Evolutionary conservation across 2,329 filamentous ascomycete genomes (phyloP).

Genomic region (Fusarium citri): DNA sequence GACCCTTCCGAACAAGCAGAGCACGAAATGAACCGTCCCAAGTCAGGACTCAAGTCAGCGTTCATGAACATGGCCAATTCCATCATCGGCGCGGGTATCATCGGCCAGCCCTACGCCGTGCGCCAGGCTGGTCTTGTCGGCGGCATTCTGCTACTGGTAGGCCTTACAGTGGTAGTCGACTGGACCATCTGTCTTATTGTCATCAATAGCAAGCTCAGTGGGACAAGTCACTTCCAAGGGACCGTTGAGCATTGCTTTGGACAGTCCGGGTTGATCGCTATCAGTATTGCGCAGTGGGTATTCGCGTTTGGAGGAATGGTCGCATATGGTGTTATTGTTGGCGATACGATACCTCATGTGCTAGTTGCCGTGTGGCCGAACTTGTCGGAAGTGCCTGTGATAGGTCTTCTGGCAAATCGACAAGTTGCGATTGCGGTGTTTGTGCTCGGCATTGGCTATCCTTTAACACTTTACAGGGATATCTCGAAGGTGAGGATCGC

Average conservation of each 20-base stretch:
- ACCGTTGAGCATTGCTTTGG: slow-evolving; percentile 98
- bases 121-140: slow-evolving; percentile 87
- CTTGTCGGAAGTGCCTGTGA: slow-evolving; percentile 75
- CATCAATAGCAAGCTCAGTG: slow-evolving; percentile 96
- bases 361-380: slow-evolving; percentile 84
- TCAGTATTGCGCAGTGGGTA: slow-evolving; percentile 91
- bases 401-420: slow-evolving; percentile 85
- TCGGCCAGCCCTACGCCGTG: slow-evolving; percentile 95
- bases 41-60: slow-evolving; percentile 85
- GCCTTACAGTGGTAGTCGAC: slow-evolving; percentile 86
- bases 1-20: slow-evolving; percentile 58
- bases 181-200: slow-evolving; percentile 99
- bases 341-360: slow-evolving; percentile 95
- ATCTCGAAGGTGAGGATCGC: slow-evolving; percentile 83
- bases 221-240: slow-evolving; percentile 92
- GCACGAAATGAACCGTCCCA: slow-evolving; percentile 73
- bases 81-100: slow-evolving; percentile 85
- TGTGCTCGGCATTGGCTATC: slow-evolving; percentile 86
- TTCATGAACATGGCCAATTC: slow-evolving; percentile 99
- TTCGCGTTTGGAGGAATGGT: slow-evolving; percentile 99
- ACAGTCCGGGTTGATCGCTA: slow-evolving; percentile 85
- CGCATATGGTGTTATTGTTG: slow-evolving; percentile 96
- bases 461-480: slow-evolving; percentile 92
- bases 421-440: slow-evolving; percentile 89
- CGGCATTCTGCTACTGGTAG: slow-evolving; percentile 81